Evolutionary conservation across 495 filamentous ascomycete genomes (phyloP), one percentile per base, ranked within the genome.

Genomic region (Lepraria neglecta): DNA sequence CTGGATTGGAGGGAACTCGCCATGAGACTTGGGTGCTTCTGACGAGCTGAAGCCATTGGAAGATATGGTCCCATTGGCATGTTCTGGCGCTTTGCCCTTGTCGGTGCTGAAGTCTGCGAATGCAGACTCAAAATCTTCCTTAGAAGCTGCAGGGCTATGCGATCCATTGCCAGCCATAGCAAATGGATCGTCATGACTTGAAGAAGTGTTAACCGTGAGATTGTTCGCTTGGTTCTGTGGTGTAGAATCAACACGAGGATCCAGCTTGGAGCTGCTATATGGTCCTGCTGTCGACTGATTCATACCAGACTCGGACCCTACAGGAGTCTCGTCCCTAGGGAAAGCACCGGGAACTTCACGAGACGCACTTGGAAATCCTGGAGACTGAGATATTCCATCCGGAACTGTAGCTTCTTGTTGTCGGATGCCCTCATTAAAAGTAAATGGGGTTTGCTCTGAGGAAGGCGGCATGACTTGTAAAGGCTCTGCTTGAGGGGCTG

Each of bases 1-100:
- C 43, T 85, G 86, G 60, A 97, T 96, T 1, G 94, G 94, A 40
- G 95, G 95, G 74, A 97, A 97, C 68, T 97, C 94, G n/a, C 72
- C 71, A 14, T 70, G 35, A 64, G 73, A 59, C 58, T 70, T 64
- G 28, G 69, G 66, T 60, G 72, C 52, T 68, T 72, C 60, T 28
- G 74, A 76, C 54, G 68, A 71, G 9, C 67, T 70, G 44, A 74
- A 74, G 12, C 64, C 64, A 48, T 67, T 58, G n/a, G 47, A 46
- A 33, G 64, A 31, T 14, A 42, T 45, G 6, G 65, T 71, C 10
- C 72, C 74, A 46, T 73, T 77, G 28, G 70, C 62, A 44, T 75
- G 59, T 57, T 72, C 76, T 63, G 80, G 77, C 12, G 78, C 78
- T 60, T 79, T 76, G 24, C 77, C 77, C 27, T 79, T 77, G 42